These are phyloP conservation scores for Rosa hybrid DNA, from an alignment of 331 rosid species.

Conservation along the genomic window DNA sequence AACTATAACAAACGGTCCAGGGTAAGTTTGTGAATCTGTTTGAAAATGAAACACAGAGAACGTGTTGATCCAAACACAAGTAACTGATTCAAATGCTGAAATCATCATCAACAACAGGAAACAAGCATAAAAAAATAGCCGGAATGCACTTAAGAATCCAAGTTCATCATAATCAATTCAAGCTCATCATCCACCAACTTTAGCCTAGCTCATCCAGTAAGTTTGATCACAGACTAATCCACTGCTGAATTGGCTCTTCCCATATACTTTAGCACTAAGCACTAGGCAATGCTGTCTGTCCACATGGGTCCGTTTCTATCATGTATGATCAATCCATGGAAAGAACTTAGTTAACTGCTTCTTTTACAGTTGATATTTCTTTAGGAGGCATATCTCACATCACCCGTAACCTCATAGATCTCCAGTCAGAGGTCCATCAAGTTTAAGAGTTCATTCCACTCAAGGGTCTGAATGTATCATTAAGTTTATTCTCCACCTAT, in stretches of 20 bases:
- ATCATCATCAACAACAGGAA: conserved; percentile 2
- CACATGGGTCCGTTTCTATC: not conserved
- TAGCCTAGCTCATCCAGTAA: not conserved
- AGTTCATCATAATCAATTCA: not conserved
- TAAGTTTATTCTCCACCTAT: not conserved
- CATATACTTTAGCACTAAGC: not conserved
- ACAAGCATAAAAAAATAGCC: not conserved
- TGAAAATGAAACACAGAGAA: conserved; percentile 23
- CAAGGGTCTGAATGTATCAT: not conserved
- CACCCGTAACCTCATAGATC: not conserved
- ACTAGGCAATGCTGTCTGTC: not conserved
- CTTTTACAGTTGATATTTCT: not conserved
- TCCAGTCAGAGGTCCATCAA: not conserved
- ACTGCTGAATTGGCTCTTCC: not conserved
- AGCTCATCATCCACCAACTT: not conserved
- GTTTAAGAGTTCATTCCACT: not conserved
- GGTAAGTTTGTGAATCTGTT: conserved; percentile 77
- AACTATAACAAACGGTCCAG: conserved; percentile 79
- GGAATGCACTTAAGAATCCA: not conserved
- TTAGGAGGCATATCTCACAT: not conserved
- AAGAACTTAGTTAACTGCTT: not conserved
- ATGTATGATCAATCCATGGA: not conserved
- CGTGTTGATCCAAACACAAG: conserved; percentile 21
- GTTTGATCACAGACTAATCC: not conserved
- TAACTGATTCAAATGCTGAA: conserved; percentile 29